phyloP scores from a whole-genome alignment of 441 rosid genomes.

The Corymbia citriodora region DNA sequence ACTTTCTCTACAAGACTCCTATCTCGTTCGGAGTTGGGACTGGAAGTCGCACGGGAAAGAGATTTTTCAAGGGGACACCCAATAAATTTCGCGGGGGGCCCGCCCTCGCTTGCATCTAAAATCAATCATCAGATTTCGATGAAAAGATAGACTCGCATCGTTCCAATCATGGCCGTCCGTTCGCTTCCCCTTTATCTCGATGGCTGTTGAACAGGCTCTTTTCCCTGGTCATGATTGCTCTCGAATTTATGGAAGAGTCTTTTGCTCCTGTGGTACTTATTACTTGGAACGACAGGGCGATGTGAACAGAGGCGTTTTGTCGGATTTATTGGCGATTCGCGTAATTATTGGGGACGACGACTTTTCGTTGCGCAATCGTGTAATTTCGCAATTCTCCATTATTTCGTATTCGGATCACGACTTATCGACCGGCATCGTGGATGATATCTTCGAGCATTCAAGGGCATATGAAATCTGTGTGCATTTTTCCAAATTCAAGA shows the following conservation, averaged over 20 bases:
- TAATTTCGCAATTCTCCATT: neutral
- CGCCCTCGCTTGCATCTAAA: neutral
- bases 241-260: neutral
- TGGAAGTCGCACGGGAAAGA: neutral
- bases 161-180: slow-evolving; percentile 1
- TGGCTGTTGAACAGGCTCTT: neutral
- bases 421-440: neutral
- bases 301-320: neutral
- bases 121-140: neutral
- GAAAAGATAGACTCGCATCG: neutral
- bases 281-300: neutral
- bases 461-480: neutral
- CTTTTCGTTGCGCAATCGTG: neutral
- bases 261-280: neutral
- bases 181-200: neutral
- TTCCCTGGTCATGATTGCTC: neutral
- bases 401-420: neutral
- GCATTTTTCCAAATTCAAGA: neutral
- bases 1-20: neutral
- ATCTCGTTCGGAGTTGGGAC: neutral
- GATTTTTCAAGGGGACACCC: neutral
- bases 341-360: neutral
- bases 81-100: neutral
- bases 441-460: neutral
- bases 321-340: neutral